Base-by-base conservation (phyloP, 352 stramenopile species). In the Aphanomyces stellatus region DNA sequence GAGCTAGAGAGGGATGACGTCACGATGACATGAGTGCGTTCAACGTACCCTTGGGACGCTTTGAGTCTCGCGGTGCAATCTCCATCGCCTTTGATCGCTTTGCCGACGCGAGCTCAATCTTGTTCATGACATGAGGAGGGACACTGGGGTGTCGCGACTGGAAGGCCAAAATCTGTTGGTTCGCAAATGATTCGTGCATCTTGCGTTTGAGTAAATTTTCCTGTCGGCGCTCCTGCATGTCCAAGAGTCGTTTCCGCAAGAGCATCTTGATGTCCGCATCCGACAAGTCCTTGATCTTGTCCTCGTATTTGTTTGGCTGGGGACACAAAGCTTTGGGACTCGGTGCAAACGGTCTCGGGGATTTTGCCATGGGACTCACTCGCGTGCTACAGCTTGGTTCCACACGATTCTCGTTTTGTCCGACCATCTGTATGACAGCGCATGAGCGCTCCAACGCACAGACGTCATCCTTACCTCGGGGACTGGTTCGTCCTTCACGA, bases 211-310 rank as follows among this genome's bases (percentile, higher is more conserved):
- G 28, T 19, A 65, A 30, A 30, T 46, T 57, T 59, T 56, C 41
- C 40, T 67, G 41, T 40, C 37, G 48, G 27, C 41, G 41, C 27
- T 46, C 27, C 27, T 49, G 33, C 46, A 55, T 67, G 30, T 59
- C 60, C 10, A 67, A 27, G 28, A 67, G 48, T 19, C 60, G 60
- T 22, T 67, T 67, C 11, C 60, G 60, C 8, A 67, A 34, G 6
- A 67, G 42, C 2, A 59, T 13, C 34, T 67, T 67, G 33, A 67
- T 67, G 34, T 67, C 60, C 11, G 60, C 60, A 28, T 67, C 60
- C 24, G 60, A 67, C 27, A 67, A 33, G 27, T 57, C 49, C 46
- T 67, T 67, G 60, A 67, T 67, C n/a, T 28, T 49, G 33, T 67
- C 25, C 27, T 67, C 60, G 24, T 57, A 67, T 13, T 19, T 37